Percentiles rank a stretch among this genome's conserved stretches.
Evolutionary conservation across 1,284 basidiomycete genomes (phyloP).

Genomic region (Porodaedalea pini): DNA sequence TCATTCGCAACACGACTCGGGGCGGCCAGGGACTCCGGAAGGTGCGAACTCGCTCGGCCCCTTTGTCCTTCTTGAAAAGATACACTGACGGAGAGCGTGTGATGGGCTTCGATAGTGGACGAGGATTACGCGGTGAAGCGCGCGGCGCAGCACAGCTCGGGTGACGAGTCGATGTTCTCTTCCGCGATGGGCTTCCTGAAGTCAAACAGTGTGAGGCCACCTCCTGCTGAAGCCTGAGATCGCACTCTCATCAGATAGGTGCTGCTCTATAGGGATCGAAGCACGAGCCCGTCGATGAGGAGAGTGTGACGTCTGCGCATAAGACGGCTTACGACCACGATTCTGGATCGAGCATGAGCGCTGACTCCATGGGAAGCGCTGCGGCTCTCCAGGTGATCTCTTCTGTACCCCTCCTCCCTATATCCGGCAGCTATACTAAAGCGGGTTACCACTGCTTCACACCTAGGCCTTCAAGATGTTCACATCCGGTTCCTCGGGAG

Average conservation of each 20-base stretch:
- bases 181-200: conserved; percentile 49
- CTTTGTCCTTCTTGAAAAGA: neutral
- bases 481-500: conserved; percentile 45
- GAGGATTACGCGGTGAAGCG: conserved; percentile 51
- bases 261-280: conserved; percentile 43
- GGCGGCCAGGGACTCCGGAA: conserved; percentile 26
- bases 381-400: conserved; percentile 64
- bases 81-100: neutral
- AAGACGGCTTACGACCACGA: conserved; percentile 52
- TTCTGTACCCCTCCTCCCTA: neutral
- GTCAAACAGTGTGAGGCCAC: conserved; percentile 43
- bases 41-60: conserved; percentile 29
- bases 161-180: conserved; percentile 48
- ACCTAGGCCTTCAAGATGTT: conserved; percentile 60
- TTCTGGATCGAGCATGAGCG: conserved; percentile 47
- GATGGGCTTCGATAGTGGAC: conserved; percentile 43
- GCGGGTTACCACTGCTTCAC: neutral
- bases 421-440: neutral
- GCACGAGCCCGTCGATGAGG: conserved; percentile 59
- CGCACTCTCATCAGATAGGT: neutral
- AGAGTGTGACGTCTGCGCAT: conserved; percentile 50
- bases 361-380: conserved; percentile 66
- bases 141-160: conserved; percentile 44
- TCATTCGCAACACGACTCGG: conserved; percentile 15
- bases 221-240: neutral